These are phyloP conservation scores for Gynandropsis gynandra DNA, from an alignment of 345 rosid species.

Conservation along the genomic window DNA sequence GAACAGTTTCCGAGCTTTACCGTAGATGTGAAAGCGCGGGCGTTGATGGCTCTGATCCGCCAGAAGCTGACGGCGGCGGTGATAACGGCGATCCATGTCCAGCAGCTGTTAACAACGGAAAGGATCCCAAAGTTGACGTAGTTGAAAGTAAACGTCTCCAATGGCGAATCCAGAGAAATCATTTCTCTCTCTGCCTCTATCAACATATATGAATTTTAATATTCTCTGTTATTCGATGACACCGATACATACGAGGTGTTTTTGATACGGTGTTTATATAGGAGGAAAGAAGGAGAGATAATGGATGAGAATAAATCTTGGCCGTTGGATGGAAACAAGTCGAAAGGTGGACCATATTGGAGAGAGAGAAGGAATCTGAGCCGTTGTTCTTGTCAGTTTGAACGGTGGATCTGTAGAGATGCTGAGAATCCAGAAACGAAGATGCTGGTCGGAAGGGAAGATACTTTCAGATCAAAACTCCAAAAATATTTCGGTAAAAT, in stretches of 20 bases:
- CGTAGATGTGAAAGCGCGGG: neutral
- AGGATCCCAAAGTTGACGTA: slow-evolving; percentile 14
- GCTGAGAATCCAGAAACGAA: slow-evolving; percentile 21
- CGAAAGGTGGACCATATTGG: too few relatives aligned
- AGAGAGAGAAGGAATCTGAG: slow-evolving; percentile 8
- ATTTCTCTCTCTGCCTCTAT: slow-evolving; percentile 11
- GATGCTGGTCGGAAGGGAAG: slow-evolving; percentile 22
- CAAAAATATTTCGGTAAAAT: too few relatives aligned
- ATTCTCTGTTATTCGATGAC: neutral
- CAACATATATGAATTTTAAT: neutral
- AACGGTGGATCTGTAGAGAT: slow-evolving; percentile 26
- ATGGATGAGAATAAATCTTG: too few relatives aligned
- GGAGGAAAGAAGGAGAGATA: slow-evolving; percentile 8
- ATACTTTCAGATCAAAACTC: slow-evolving; percentile 1
- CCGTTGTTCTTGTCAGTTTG: slow-evolving; percentile 23
- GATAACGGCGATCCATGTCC: slow-evolving; percentile 32
- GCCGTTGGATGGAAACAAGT: too few relatives aligned
- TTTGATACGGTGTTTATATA: slow-evolving; percentile 7
- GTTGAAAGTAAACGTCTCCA: slow-evolving; percentile 24
- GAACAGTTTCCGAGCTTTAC: neutral
- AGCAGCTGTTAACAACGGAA: slow-evolving; percentile 22
- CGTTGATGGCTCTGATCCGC: slow-evolving; percentile 20
- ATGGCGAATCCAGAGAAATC: slow-evolving; percentile 27
- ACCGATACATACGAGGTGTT: neutral
- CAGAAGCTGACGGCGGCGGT: slow-evolving; percentile 36